Conservation (phyloP, 2,329 filamentous ascomycete species). For the Fusarium pseudonygamai region DNA sequence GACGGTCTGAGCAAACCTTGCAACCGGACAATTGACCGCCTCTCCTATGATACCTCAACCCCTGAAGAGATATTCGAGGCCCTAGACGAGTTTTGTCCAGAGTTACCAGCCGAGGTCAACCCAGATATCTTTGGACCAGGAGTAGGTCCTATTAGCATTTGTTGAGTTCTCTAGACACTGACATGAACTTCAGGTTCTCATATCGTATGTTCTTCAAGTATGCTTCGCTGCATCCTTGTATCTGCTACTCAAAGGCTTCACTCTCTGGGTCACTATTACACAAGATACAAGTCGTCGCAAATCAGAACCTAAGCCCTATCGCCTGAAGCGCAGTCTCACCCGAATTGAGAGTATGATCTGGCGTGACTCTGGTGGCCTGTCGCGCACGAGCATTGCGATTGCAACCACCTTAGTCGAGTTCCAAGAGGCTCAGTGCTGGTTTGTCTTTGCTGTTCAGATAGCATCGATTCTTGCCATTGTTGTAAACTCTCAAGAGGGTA, state of each 20-base stretch:
- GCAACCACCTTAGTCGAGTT: constrained; percentile 54
- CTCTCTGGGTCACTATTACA: constrained; percentile 47
- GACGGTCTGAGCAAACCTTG: constrained; percentile 48
- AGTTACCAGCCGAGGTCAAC: constrained; percentile 50
- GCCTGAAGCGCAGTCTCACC: constrained; percentile 45
- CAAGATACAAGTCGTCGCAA: constrained; percentile 40
- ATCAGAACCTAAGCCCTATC: constrained; percentile 30
- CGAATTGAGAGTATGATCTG: constrained; percentile 51
- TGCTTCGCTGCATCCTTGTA: constrained; percentile 49
- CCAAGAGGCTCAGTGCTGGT: constrained; percentile 53
- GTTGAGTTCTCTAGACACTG: neutral
- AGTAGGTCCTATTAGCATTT: constrained; percentile 37
- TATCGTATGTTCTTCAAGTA: constrained; percentile 52
- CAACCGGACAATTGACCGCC: constrained; percentile 40
- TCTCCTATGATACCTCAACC: constrained; percentile 41
- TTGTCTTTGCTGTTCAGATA: constrained; percentile 53
- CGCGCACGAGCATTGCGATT: constrained; percentile 52
- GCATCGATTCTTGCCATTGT: constrained; percentile 53
- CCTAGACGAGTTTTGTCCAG: constrained; percentile 49
- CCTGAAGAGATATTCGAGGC: constrained; percentile 47
- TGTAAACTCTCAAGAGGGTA: constrained; percentile 52
- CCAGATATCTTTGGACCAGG: constrained; percentile 53
- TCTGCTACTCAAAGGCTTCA: constrained; percentile 49
- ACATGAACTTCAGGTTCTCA: constrained; percentile 46
- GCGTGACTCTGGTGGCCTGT: constrained; percentile 49